phyloP scores from a whole-genome alignment of 2,329 filamentous ascomycete species.

The Pestalotiopsis sp. region DNA sequence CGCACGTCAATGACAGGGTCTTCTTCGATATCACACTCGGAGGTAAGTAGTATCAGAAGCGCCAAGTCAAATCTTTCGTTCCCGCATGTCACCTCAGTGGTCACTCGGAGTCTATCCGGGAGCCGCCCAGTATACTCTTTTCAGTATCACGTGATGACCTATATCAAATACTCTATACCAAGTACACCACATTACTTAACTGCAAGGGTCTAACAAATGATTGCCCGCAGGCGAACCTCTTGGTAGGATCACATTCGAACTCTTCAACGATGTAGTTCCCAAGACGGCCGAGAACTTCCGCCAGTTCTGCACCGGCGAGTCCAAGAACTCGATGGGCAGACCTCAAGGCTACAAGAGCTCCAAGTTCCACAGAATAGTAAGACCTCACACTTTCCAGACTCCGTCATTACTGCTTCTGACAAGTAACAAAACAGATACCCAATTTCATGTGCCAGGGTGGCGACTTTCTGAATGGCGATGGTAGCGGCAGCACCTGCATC shows the following conservation, averaged over 20 bases:
- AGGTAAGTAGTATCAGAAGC: conserved; percentile 53
- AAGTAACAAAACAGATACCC: conserved; percentile 67
- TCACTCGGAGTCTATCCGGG: not conserved
- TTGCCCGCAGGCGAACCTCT: conserved; percentile 71
- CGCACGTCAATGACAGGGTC: conserved; percentile 43
- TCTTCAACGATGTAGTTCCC: conserved; percentile 83
- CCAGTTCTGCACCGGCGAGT: conserved; percentile 94
- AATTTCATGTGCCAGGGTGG: conserved; percentile 98
- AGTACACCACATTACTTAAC: not conserved
- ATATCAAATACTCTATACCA: not conserved
- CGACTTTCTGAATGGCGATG: conserved; percentile 92
- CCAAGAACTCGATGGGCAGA: conserved; percentile 73
- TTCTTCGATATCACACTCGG: conserved; percentile 82
- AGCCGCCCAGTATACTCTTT: not conserved
- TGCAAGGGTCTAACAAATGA: not conserved
- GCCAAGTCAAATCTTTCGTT: not conserved
- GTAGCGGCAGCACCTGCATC: conserved; percentile 84
- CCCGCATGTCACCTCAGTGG: not conserved
- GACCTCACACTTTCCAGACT: not conserved
- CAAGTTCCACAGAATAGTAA: conserved; percentile 91
- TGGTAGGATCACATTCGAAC: conserved; percentile 85
- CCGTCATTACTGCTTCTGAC: not conserved
- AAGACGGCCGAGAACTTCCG: conserved; percentile 96
- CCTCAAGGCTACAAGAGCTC: conserved; percentile 93
- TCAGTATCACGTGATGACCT: not conserved